Conservation (phyloP, 2,329 filamentous ascomycete species). For the Gremmenia infestans region DNA sequence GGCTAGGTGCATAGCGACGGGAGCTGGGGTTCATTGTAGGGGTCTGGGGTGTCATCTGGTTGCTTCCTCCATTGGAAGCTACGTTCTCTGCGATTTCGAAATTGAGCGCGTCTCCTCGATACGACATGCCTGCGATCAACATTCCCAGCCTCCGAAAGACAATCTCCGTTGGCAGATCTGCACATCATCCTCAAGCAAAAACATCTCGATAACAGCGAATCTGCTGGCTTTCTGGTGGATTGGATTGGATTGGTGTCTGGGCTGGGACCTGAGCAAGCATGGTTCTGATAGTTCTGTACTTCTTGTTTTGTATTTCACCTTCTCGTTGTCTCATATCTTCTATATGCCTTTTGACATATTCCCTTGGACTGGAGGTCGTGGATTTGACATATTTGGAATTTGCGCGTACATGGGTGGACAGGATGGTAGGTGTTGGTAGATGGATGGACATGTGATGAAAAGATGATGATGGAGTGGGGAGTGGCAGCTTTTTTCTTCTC, state of each 20-base stretch:
- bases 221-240: background rate
- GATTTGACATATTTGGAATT: slow-evolving; percentile 4
- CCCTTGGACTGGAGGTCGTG: background rate
- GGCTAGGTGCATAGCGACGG: slow-evolving; percentile 28
- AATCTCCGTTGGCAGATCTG: background rate
- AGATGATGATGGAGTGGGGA: slow-evolving; percentile 5
- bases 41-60: slow-evolving; percentile 12
- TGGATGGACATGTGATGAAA: slow-evolving; percentile 6
- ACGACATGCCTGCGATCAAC: background rate
- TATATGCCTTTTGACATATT: slow-evolving; percentile 2
- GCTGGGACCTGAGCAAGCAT: background rate
- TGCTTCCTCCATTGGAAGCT: background rate
- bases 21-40: slow-evolving; percentile 21
- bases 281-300: slow-evolving; percentile 1
- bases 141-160: background rate
- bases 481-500: background rate
- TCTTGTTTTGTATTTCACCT: slow-evolving; percentile 12
- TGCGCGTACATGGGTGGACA: background rate
- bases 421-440: slow-evolving; percentile 8
- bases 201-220: background rate
- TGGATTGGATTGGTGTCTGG: background rate
- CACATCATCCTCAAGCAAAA: background rate
- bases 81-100: background rate
- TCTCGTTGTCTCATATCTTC: slow-evolving; percentile 12
- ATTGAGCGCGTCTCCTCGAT: background rate